A percentile compares a stretch with the other conserved stretches of the same genome.
Evolutionary conservation across 2,329 filamentous ascomycete genomes (phyloP).

Genomic region (Ascochyta fabae): DNA sequence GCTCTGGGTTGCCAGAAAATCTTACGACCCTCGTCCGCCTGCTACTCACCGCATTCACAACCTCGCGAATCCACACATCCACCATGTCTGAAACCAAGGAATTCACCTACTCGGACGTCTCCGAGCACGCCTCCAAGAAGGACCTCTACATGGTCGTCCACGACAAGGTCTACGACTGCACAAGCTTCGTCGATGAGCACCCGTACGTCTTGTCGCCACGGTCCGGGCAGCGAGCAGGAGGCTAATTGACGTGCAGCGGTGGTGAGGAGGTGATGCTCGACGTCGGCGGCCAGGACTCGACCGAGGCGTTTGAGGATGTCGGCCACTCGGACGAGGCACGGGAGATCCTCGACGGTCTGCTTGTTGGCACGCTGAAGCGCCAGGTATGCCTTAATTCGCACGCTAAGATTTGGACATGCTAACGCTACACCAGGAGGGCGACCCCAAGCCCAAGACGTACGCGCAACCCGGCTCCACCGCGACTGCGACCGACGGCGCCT

Average conservation of each 20-base stretch:
- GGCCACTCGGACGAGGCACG: constrained; percentile 98
- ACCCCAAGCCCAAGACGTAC: constrained; percentile 73
- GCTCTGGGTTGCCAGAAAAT: neutral
- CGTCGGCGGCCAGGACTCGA: constrained; percentile 92
- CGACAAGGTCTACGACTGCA: constrained; percentile 93
- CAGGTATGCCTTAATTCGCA: constrained; percentile 33
- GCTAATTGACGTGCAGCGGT: constrained; percentile 65
- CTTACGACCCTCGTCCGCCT: constrained; percentile 18
- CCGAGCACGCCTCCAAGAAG: constrained; percentile 70
- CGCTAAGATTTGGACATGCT: neutral
- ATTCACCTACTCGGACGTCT: constrained; percentile 51
- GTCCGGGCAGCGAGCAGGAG: neutral
- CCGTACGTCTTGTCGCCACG: constrained; percentile 64
- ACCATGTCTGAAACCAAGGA: constrained; percentile 48
- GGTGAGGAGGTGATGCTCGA: constrained; percentile 98
- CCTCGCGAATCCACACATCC: constrained; percentile 1
- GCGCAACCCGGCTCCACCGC: constrained; percentile 55
- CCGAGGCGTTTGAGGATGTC: constrained; percentile 98
- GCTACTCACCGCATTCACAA: constrained; percentile 3
- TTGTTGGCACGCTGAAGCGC: constrained; percentile 48
- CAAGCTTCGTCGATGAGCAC: constrained; percentile 95
- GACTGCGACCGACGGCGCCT: constrained; percentile 57
- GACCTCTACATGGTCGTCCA: constrained; percentile 91
- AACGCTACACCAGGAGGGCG: constrained; percentile 63
- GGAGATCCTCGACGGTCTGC: constrained; percentile 75